Percentiles rank a stretch among this genome's conserved stretches.
Conservation (phyloP, 2,329 filamentous ascomycete species). For the Pseudogymnoascus sp. region DNA sequence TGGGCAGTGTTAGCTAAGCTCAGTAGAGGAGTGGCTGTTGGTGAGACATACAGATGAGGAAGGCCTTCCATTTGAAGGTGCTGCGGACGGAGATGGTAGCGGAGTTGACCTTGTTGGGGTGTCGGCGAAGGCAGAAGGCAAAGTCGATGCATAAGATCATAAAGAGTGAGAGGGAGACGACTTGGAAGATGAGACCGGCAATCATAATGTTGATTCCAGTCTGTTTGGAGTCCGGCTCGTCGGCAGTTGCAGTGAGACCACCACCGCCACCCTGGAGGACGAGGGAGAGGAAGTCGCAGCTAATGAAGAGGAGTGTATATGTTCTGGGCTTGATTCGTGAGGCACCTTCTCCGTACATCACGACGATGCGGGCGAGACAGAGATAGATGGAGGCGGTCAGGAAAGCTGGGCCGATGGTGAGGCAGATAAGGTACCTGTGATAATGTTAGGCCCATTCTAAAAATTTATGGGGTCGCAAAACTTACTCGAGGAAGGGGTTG, state of each 20-base stretch:
- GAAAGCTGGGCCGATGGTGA: conserved; percentile 35
- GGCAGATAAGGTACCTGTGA: conserved; percentile 36
- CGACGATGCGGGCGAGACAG: conserved; percentile 51
- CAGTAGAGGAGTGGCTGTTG: not conserved
- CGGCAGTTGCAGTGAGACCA: conserved; percentile 36
- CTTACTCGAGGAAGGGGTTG: conserved; percentile 49
- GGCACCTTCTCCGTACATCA: conserved; percentile 39
- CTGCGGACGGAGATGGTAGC: not conserved
- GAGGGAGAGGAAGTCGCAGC: conserved; percentile 49
- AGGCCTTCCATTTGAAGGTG: conserved; percentile 1
- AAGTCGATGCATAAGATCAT: conserved; percentile 20
- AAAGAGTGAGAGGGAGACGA: conserved; percentile 38
- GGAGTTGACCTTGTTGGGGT: not conserved
- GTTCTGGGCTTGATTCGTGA: conserved; percentile 42
- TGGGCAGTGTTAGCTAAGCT: not conserved
- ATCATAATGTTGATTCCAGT: conserved; percentile 48
- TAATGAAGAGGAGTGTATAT: conserved; percentile 47
- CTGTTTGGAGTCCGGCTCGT: conserved; percentile 20
- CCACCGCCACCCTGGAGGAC: conserved; percentile 52
- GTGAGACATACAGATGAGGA: not conserved
- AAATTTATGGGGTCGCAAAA: not conserved
- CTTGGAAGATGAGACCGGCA: conserved; percentile 49
- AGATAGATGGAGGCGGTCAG: conserved; percentile 57
- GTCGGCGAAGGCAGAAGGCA: conserved; percentile 16
- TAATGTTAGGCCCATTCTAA: not conserved